A percentile compares a stretch with the other conserved stretches of the same genome.
Evolutionary conservation across 169 alveolate species (phyloP).

Genomic region (Plasmodium blacklocki): DNA sequence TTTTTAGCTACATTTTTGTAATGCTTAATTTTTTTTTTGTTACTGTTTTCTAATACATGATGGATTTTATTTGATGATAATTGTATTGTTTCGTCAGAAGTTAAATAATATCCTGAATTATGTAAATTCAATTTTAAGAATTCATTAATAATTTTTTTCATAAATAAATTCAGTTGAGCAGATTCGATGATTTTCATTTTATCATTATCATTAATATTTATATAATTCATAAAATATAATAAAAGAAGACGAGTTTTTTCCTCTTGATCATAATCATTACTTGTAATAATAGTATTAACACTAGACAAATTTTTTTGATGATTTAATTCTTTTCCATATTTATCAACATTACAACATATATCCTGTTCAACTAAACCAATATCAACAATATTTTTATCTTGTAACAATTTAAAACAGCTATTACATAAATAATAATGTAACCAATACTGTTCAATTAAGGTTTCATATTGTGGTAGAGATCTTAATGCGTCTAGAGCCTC

Average conservation of each 20-base stretch:
- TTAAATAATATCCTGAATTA: background rate
- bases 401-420: slow-evolving; percentile 79
- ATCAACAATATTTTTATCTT: slow-evolving; percentile 75
- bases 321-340: slow-evolving; percentile 80
- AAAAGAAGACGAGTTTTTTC: slow-evolving; percentile 60
- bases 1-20: slow-evolving; percentile 36
- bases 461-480: slow-evolving; percentile 85
- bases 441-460: slow-evolving; percentile 87
- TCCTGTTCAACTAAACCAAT: slow-evolving; percentile 85
- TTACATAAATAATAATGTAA: slow-evolving; percentile 84
- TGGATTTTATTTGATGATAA: slow-evolving; percentile 1
- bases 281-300: slow-evolving; percentile 41
- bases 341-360: slow-evolving; percentile 85
- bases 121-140: slow-evolving; percentile 34
- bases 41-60: slow-evolving; percentile 13
- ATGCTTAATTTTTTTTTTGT: slow-evolving; percentile 46
- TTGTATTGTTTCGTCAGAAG: slow-evolving; percentile 5
- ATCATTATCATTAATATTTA: slow-evolving; percentile 12
- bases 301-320: slow-evolving; percentile 60
- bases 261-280: slow-evolving; percentile 38
- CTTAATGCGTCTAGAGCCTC: slow-evolving; percentile 84
- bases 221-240: slow-evolving; percentile 34
- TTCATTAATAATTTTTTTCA: slow-evolving; percentile 58
- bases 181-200: slow-evolving; percentile 72
- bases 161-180: slow-evolving; percentile 79